phyloP scores from a whole-genome alignment of 768 basidiomycete species.

The Trametes maxima region DNA sequence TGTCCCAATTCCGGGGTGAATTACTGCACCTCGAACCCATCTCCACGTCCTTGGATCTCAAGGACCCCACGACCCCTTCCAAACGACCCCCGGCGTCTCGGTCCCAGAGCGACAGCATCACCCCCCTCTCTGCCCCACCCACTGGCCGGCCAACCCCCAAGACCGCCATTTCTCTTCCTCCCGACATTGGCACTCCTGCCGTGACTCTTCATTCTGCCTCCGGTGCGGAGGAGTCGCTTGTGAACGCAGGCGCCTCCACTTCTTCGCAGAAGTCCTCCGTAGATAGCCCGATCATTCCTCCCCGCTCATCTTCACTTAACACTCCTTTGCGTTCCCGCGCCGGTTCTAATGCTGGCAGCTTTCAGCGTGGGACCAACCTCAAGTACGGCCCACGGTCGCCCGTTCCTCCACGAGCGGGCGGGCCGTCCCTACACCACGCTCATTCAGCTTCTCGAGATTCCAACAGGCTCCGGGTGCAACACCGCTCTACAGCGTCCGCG shows the following conservation, averaged over 20 bases:
- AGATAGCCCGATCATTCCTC: slow-evolving; percentile 46
- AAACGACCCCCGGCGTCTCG: slow-evolving; percentile 38
- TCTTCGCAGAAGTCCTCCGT: slow-evolving; percentile 25
- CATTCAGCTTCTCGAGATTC: slow-evolving; percentile 42
- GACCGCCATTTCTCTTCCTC: slow-evolving; percentile 17
- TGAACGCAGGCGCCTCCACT: slow-evolving; percentile 17
- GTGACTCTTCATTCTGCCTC: slow-evolving; percentile 29
- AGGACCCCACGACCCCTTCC: slow-evolving; percentile 62
- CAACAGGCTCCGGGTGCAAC: slow-evolving; percentile 59
- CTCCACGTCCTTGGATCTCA: slow-evolving; percentile 57
- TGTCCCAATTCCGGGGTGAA: slow-evolving; percentile 75
- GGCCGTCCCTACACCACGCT: slow-evolving; percentile 34
- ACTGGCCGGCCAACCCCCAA: slow-evolving; percentile 15
- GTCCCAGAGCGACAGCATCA: slow-evolving; percentile 27
- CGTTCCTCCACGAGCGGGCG: slow-evolving; percentile 22
- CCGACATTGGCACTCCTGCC: slow-evolving; percentile 23
- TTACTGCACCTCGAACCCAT: slow-evolving; percentile 66
- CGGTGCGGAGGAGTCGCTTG: slow-evolving; percentile 21
- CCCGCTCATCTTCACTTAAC: slow-evolving; percentile 51
- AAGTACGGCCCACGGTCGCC: slow-evolving; percentile 29
- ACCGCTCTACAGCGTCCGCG: slow-evolving; percentile 72
- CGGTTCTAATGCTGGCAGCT: slow-evolving; percentile 22
- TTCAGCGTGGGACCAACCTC: slow-evolving; percentile 20
- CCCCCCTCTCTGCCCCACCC: slow-evolving; percentile 16
- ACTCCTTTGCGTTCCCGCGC: slow-evolving; percentile 26